These are phyloP conservation scores for Mycogone perniciosa DNA, from an alignment of 2,329 filamentous ascomycete species.

Conservation along the genomic window DNA sequence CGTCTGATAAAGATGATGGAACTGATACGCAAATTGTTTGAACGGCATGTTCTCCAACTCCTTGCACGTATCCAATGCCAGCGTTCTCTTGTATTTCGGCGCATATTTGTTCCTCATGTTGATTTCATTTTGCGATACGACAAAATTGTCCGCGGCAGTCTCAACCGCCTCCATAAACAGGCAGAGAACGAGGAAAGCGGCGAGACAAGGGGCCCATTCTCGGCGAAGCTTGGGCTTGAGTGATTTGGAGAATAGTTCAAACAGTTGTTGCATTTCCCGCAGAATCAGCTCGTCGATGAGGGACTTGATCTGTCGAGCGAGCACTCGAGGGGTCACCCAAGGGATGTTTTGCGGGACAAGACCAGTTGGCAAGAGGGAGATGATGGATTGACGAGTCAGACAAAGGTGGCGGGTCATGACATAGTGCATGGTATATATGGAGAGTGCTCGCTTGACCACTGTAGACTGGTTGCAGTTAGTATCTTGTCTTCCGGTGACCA, in stretches of 20 bases:
- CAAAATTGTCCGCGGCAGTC: conserved; percentile 46
- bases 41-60: conserved; percentile 55
- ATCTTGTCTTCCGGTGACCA: not conserved
- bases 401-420: conserved; percentile 50
- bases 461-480: conserved; percentile 27
- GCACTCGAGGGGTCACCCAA: conserved; percentile 46
- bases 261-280: conserved; percentile 45
- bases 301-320: conserved; percentile 51
- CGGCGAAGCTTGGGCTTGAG: conserved; percentile 48
- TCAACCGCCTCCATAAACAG: conserved; percentile 55
- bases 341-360: conserved; percentile 38
- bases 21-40: conserved; percentile 54
- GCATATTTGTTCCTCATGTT: conserved; percentile 32
- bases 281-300: conserved; percentile 50
- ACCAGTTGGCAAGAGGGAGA: conserved; percentile 34
- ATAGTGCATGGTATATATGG: conserved; percentile 52
- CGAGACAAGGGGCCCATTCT: conserved; percentile 52
- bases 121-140: conserved; percentile 46
- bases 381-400: conserved; percentile 40
- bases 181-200: conserved; percentile 50
- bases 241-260: conserved; percentile 45
- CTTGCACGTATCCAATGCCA: conserved; percentile 41
- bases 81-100: conserved; percentile 33
- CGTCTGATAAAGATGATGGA: conserved; percentile 55
- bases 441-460: conserved; percentile 48